phyloP scores from a whole-genome alignment of 1,284 basidiomycete species.

The Inonotus hispidus region DNA sequence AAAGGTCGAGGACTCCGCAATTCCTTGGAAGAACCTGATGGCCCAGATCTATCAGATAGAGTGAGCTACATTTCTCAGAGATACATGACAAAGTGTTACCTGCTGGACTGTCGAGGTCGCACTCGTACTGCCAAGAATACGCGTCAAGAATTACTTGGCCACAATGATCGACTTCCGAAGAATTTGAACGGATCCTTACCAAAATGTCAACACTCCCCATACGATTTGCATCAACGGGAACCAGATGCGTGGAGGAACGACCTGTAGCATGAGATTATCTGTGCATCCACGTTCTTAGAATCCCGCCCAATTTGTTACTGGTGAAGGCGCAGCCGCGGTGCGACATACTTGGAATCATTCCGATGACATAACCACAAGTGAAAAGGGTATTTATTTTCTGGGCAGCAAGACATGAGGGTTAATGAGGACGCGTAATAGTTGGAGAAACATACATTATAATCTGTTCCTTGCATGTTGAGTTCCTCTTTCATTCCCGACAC shows the following conservation, averaged over 20 bases:
- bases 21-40: conserved; percentile 70
- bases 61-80: conserved; percentile 19
- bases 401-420: conserved; percentile 1
- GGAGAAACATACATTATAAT: conserved; percentile 50
- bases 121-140: conserved; percentile 41
- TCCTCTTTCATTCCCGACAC: conserved; percentile 84
- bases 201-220: conserved; percentile 61
- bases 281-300: not conserved
- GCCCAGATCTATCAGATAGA: conserved; percentile 48
- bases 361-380: conserved; percentile 66
- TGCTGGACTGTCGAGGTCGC: conserved; percentile 50
- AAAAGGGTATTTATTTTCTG: conserved; percentile 67
- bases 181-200: conserved; percentile 34
- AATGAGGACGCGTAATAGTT: not conserved
- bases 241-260: conserved; percentile 59
- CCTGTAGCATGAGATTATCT: conserved; percentile 63
- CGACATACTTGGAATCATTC: conserved; percentile 65
- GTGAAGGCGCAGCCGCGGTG: not conserved
- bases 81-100: conserved; percentile 28
- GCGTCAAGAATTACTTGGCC: not conserved
- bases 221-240: conserved; percentile 59
- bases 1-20: conserved; percentile 70
- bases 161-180: not conserved
- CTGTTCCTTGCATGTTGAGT: conserved; percentile 60
- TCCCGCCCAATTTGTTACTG: not conserved